Base-by-base conservation (phyloP, 306 rosid genomes). In the Alnus rubra region DNA sequence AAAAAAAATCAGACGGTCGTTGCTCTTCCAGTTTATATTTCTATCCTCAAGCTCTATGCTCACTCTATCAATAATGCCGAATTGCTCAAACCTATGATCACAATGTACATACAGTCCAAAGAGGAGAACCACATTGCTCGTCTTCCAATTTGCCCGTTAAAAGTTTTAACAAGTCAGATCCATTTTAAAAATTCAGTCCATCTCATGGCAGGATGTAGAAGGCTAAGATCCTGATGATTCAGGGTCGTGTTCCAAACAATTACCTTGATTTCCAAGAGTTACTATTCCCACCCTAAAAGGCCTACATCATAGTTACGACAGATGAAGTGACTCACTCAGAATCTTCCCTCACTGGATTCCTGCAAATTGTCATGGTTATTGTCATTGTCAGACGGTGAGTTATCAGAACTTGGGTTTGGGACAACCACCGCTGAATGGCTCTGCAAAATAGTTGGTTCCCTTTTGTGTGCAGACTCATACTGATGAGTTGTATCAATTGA, bases 341-440 rank as follows among this genome's bases (percentile, higher is more conserved):
- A 58, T 79, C 83, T 78, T 79, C 18, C 50, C 30, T 74, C 76
- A 16, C 74, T 84, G 3, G 37, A 65, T 79, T 69, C 79, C 76
- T 67, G 88, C 45, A 53, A 71, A 74, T 84, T 85, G 23, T 79
- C 80, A 19, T 80, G 73, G 73, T 81, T 77, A 69, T 58, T 75
- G 60, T 72, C 71, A 55, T 74, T 48, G 45, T 71, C 82, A 67
- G 85, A 81, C 52, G 31, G 76, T 19, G 59, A 75, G 73, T 53
- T 59, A 78, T 84, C 82, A 44, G 88, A 82, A 79, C 72, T 88
- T 78, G 83, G 88, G 80, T 74, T 70, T 9, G 84, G 85, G 67
- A 81, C 81, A 69, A 90, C 83, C 73, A 65, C 72, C 18, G 81
- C 74, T 10, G 87, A 83, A 23, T 77, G 91, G 80, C 84, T 90